Evolutionary conservation across 2,329 filamentous ascomycete species (phyloP), one percentile per base, ranked within the genome.

Genomic region (Colletotrichum chrysophilum): DNA sequence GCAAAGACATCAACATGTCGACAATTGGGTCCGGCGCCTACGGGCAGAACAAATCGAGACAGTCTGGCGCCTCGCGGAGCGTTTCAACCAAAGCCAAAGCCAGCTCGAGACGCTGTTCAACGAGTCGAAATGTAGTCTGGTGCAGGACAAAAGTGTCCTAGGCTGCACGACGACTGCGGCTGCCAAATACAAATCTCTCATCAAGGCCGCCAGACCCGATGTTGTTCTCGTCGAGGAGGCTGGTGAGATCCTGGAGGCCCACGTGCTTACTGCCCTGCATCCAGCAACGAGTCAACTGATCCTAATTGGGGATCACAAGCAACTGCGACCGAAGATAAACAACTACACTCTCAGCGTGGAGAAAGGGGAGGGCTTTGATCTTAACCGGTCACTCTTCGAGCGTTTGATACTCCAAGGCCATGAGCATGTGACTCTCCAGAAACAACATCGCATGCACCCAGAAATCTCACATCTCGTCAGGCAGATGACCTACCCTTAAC

Each of bases 301-400:
- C 1, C 82, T 94, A 3, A 95, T 95, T 13, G 94, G 94, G 1
- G 94, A 95, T 70, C 93, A 95, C 80, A 90, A 93, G 71, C 94
- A 95, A 77, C 87, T 95, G 0, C 90, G 93, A 0, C 94, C 94
- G 0, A 94, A 95, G 78, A 86, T 91, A 70, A 90, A 89, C 43
- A 92, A 89, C 68, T 94, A 92, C 77, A 82, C 81, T 0, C 81
- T 95, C 0, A 91, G 87, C 0, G 88, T 93, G 0, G 93, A 95
- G 77, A 89, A 90, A 26, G 92, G 92, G 0, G 86, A 90, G 8
- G 93, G 93, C 0, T 95, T 89, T 78, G 88, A 95, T 73, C 86
- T 95, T 2, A 93, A 95, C 76, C 81, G 88, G 2, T 95, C 93
- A 0, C 80, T 95, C 0, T 95, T 95, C 76, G 94, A 95, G 79